Evolutionary conservation across 1,139 yeast genomes (phyloP).

Genomic region (Candida tropicalis): DNA sequence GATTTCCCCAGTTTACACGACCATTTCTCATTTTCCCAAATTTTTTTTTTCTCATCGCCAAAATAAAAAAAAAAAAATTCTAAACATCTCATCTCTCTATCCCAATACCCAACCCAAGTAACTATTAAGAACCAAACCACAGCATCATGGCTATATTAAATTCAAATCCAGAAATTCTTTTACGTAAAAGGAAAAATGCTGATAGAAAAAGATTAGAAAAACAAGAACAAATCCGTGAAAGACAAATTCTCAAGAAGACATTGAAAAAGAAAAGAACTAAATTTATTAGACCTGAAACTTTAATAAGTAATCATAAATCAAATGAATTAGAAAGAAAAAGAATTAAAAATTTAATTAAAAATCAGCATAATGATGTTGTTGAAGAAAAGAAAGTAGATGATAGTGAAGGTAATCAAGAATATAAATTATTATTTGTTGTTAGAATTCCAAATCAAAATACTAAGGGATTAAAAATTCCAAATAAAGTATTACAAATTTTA

Average conservation of each 20-base stretch:
- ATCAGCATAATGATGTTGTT: conserved; percentile 33
- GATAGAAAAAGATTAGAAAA: conserved; percentile 70
- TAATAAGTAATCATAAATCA: conserved; percentile 66
- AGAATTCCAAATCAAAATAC: conserved; percentile 57
- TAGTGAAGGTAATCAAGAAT: conserved; percentile 35
- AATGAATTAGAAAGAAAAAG: conserved; percentile 69
- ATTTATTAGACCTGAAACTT: conserved; percentile 72
- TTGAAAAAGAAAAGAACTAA: conserved; percentile 42
- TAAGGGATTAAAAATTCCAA: conserved; percentile 65
- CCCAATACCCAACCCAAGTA: too few species aligned
- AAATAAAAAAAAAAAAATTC: too few species aligned
- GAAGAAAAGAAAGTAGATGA: conserved; percentile 11
- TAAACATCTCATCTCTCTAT: too few species aligned
- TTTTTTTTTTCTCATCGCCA: too few species aligned
- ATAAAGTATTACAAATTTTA: conserved; percentile 63
- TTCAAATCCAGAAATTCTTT: conserved; percentile 73
- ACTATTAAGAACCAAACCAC: too few species aligned
- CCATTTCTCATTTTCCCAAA: too few species aligned
- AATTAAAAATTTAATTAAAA: conserved; percentile 59
- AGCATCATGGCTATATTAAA: conserved; percentile 60
- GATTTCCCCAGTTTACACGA: too few species aligned
- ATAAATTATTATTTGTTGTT: conserved; percentile 62
- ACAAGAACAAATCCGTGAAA: conserved; percentile 50
- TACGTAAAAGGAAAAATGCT: conserved; percentile 76
- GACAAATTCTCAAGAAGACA: conserved; percentile 36